These are phyloP conservation scores for Epichloe elymi DNA, from an alignment of 2,329 filamentous ascomycete species.

Conservation along the genomic window DNA sequence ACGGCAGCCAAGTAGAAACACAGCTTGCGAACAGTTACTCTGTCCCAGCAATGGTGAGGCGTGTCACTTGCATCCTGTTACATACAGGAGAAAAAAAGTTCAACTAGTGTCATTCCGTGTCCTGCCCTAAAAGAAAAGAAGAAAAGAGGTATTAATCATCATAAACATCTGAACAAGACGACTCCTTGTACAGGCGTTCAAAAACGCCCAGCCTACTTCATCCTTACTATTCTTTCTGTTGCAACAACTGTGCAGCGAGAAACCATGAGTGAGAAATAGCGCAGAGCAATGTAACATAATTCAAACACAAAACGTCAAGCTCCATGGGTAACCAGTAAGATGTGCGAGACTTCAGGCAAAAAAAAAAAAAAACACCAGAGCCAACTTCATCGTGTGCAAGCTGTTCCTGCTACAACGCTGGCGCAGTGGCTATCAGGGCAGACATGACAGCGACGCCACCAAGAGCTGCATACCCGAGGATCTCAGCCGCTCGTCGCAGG, in stretches of 20 bases:
- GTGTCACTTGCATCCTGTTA: background rate
- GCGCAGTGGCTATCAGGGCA: slow-evolving; percentile 26
- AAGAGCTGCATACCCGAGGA: slow-evolving; percentile 22
- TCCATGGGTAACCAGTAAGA: background rate
- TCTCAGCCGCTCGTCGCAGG: slow-evolving; percentile 22
- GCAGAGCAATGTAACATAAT: background rate
- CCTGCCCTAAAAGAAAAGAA: background rate
- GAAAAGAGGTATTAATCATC: background rate
- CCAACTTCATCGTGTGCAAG: background rate
- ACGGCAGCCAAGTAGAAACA: too few species aligned
- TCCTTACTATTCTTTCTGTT: background rate
- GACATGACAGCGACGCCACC: slow-evolving; percentile 27
- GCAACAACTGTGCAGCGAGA: background rate
- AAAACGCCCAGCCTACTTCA: background rate
- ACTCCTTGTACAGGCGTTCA: background rate
- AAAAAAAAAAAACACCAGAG: background rate
- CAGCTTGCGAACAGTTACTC: background rate
- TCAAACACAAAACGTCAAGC: background rate
- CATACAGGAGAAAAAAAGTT: background rate
- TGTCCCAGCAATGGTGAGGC: too few species aligned
- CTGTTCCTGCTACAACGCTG: slow-evolving; percentile 10
- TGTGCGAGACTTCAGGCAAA: background rate
- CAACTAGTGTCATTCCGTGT: background rate
- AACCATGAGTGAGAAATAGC: background rate
- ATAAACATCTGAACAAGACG: background rate